A percentile compares a stretch with the other conserved stretches of the same genome.
Conservation (phyloP, 805 yeast genomes). For the Yarrowia sp. region DNA sequence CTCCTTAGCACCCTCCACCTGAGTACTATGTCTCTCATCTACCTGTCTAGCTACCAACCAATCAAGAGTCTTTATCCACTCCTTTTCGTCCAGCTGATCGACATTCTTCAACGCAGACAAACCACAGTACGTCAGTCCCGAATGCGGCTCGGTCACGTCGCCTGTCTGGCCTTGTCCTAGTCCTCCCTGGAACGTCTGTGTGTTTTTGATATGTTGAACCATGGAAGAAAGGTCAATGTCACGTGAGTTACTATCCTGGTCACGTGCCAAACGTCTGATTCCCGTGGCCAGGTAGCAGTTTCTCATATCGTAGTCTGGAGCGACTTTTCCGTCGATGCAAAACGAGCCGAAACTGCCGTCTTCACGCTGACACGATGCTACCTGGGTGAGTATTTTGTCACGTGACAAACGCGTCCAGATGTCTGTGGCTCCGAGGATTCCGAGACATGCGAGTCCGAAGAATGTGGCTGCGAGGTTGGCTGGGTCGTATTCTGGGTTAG, state of each 20-base stretch:
- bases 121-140: slow-evolving; percentile 86
- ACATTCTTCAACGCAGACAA: slow-evolving; percentile 50
- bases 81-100: background rate
- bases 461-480: slow-evolving; percentile 72
- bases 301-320: slow-evolving; percentile 64
- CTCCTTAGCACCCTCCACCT: background rate
- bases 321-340: slow-evolving; percentile 36
- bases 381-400: slow-evolving; percentile 49
- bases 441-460: slow-evolving; percentile 61
- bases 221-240: slow-evolving; percentile 41
- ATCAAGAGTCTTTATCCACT: background rate
- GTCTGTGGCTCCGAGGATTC: slow-evolving; percentile 49
- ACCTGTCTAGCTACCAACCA: slow-evolving; percentile 8
- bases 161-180: slow-evolving; percentile 46
- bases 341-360: slow-evolving; percentile 57
- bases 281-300: slow-evolving; percentile 70
- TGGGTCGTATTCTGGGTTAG: slow-evolving; percentile 45
- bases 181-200: slow-evolving; percentile 62
- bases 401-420: slow-evolving; percentile 41
- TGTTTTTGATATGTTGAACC: slow-evolving; percentile 40
- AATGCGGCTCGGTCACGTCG: slow-evolving; percentile 62
- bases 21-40: background rate
- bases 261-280: slow-evolving; percentile 43
- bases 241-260: background rate
- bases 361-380: slow-evolving; percentile 56